phyloP scores from a whole-genome alignment of 179 eudicot genomes.

The Heliamphora pulchella region DNA sequence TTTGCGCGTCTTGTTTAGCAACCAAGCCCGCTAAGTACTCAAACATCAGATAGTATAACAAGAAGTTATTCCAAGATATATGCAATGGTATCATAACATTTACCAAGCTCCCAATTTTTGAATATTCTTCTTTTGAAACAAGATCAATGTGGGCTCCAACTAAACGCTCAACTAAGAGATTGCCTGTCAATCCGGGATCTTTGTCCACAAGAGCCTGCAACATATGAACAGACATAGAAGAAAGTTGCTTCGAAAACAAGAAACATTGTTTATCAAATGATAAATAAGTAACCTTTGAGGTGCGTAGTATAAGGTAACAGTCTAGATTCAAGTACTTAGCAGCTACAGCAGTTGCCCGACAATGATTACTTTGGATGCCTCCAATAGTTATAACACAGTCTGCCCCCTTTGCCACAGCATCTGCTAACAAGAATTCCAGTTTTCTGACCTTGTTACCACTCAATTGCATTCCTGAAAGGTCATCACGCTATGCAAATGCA shows the following conservation, averaged over 20 bases:
- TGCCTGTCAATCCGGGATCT: constrained; percentile 95
- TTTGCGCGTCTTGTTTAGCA: no score
- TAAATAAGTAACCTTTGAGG: constrained; percentile 64
- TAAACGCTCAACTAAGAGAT: constrained; percentile 89
- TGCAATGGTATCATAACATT: constrained; percentile 16
- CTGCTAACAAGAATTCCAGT: constrained; percentile 94
- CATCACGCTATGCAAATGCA: constrained; percentile 71
- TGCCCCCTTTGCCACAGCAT: constrained; percentile 90
- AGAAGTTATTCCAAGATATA: background rate
- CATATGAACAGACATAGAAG: constrained; percentile 15
- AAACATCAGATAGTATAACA: background rate
- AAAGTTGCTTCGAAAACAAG: constrained; percentile 12
- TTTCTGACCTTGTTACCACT: constrained; percentile 98
- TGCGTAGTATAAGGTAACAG: constrained; percentile 84
- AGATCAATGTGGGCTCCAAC: constrained; percentile 97
- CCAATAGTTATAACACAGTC: constrained; percentile 88
- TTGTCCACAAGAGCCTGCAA: constrained; percentile 72
- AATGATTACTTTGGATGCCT: constrained; percentile 98
- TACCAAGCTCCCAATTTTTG: constrained; percentile 79
- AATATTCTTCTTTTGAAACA: constrained; percentile 93
- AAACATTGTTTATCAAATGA: background rate
- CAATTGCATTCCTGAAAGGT: constrained; percentile 94
- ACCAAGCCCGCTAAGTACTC: background rate
- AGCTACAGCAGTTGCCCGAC: constrained; percentile 97
- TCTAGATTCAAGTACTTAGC: constrained; percentile 87